A percentile compares a stretch with the other conserved stretches of the same genome.
These are phyloP conservation scores for Pseudocercospora crystallina DNA, from an alignment of 2,329 filamentous ascomycete genomes.

Conservation along the genomic window DNA sequence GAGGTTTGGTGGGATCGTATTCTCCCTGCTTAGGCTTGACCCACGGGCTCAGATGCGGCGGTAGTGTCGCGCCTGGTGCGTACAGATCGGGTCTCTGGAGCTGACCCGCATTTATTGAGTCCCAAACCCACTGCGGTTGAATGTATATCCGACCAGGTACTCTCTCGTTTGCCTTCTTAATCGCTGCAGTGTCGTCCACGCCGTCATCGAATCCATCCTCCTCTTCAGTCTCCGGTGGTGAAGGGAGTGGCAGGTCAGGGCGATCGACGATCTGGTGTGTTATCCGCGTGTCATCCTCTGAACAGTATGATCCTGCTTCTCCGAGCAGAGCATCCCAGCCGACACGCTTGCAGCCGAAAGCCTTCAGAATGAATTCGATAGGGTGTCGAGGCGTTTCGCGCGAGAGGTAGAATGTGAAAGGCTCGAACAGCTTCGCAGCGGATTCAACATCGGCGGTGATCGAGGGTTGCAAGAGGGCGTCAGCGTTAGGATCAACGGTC, in stretches of 20 bases:
- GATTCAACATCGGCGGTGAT: conserved; percentile 58
- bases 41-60: conserved; percentile 94
- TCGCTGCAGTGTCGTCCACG: conserved; percentile 58
- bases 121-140: conserved; percentile 99
- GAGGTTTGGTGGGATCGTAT: conserved; percentile 84
- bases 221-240: conserved; percentile 38
- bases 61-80: conserved; percentile 82
- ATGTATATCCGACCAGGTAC: conserved; percentile 91
- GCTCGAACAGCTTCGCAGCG: conserved; percentile 75
- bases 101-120: conserved; percentile 89
- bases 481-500: conserved; percentile 77
- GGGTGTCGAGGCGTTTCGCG: conserved; percentile 88
- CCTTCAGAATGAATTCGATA: conserved; percentile 86
- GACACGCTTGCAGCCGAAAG: conserved; percentile 93
- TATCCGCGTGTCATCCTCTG: conserved; percentile 81
- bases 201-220: conserved; percentile 52
- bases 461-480: conserved; percentile 78
- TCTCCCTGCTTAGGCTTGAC: conserved; percentile 82
- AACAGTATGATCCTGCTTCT: conserved; percentile 81
- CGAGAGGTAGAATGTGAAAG: conserved; percentile 88
- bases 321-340: conserved; percentile 92
- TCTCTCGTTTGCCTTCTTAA: conserved; percentile 56
- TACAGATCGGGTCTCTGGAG: conserved; percentile 85
- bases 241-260: conserved; percentile 62
- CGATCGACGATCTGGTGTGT: conserved; percentile 97